Evolutionary conservation across 179 eudicot genomes (phyloP).

Genomic region (Pouteria campechiana): DNA sequence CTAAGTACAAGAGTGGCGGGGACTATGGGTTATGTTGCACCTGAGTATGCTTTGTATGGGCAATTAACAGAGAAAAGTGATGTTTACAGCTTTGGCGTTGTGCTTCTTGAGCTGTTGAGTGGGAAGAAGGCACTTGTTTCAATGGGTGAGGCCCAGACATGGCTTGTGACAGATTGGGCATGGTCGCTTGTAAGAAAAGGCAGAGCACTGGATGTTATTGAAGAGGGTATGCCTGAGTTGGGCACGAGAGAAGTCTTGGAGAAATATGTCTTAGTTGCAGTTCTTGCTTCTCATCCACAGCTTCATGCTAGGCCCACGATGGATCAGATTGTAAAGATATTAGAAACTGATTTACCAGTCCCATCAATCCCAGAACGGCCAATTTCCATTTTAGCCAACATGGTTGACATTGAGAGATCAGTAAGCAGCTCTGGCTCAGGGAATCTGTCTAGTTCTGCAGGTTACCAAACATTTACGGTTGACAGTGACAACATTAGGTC

Average conservation of each 20-base stretch:
- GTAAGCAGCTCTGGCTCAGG: constrained; percentile 62
- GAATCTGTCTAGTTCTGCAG: constrained; percentile 41
- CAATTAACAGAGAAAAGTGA: constrained; percentile 72
- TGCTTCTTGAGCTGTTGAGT: constrained; percentile 33
- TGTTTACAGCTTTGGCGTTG: constrained; percentile 77
- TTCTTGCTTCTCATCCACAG: constrained; percentile 28
- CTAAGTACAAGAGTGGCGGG: constrained; percentile 80
- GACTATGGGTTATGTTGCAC: constrained; percentile 86
- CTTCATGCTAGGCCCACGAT: constrained; percentile 36
- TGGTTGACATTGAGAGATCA: constrained; percentile 61
- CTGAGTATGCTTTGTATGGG: constrained; percentile 74
- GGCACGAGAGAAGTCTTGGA: constrained; percentile 22
- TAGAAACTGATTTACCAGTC: constrained; percentile 53
- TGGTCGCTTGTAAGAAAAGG: constrained; percentile 25
- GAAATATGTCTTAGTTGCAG: constrained; percentile 23
- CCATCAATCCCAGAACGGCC: constrained; percentile 79
- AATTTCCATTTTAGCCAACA: constrained; percentile 38
- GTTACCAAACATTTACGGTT: constrained; percentile 39
- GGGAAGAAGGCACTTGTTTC: constrained; percentile 23
- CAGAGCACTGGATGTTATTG: constrained; percentile 25
- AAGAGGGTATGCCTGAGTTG: constrained; percentile 15
- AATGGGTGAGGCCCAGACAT: constrained; percentile 11
- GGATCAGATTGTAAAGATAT: constrained; percentile 76
- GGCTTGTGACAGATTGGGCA: constrained; percentile 32
- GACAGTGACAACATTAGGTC: no score